Base-by-base conservation (phyloP, 108 stramenopile species). In the Chaetoceros tenuissimus region DNA sequence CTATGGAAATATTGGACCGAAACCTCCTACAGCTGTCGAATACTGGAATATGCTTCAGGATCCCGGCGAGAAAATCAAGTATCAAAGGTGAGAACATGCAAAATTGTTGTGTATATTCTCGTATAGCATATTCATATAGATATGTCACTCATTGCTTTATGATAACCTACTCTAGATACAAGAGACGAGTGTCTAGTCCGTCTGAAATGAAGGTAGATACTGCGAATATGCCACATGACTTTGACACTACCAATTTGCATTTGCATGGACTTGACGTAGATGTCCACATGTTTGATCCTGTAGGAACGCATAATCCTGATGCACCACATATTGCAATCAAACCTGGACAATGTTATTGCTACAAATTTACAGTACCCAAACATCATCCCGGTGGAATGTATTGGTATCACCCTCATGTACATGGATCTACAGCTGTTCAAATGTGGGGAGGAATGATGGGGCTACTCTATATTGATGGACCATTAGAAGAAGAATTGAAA, bases 271-370 rank as follows among this genome's bases (percentile, higher is more conserved):
- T 78, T 24, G 72, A 73, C 31, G 59, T 73, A 23, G 59, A 66
- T 20, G 69, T 71, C 7, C 77, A 78, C 72, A 69, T 78, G 72
- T 78, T 78, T 63, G 64, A 73, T 70, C 77, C 77, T 20, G 52
- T 71, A 0, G 65, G 65, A 8, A 78, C 77, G 25, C 64, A 66
- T 57, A 51, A 71, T 59, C 52, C 68, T 0, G 59, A 60, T 40
- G 71, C 77, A 0, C 66, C 69, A 0, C 71, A 72, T 43, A 63
- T 79, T 21, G 26, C 24, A 18, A 55, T 79, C 24, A 29, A 55
- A 20, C 78, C 78, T 0, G 73, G 71, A 19, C 28, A 71, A 28
- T 74, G 78, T 28, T 74, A 75, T 34, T 74, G 73, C 49, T 74
- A 74, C 57, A 29, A 57, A 26, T 74, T 79, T 47, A 26, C 57